phyloP scores from a whole-genome alignment of 345 rosid species.

The Camelina neglecta region DNA sequence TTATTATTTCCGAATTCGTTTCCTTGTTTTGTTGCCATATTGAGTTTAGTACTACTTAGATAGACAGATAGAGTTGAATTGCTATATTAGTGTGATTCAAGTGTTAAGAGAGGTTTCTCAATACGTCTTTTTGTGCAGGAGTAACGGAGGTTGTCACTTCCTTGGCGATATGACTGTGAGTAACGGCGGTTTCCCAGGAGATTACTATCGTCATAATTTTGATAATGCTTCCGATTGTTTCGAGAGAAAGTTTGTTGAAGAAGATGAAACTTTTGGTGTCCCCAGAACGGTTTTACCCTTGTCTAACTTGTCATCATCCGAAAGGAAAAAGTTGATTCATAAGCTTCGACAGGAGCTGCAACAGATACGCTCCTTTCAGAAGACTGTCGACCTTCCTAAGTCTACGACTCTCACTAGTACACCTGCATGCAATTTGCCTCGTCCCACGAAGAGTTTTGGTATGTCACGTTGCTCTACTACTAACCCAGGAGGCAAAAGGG shows the following conservation, averaged over 20 bases:
- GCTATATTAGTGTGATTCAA: not conserved
- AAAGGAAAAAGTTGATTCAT: constrained; percentile 10
- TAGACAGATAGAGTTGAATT: not conserved
- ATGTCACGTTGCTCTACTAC: constrained; percentile 25
- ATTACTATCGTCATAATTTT: constrained; percentile 11
- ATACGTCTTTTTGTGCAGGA: not conserved
- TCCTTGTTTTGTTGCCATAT: not conserved
- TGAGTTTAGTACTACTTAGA: too few relatives aligned
- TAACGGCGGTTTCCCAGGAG: constrained; percentile 34
- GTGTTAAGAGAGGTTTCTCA: not conserved
- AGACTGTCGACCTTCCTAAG: constrained; percentile 13
- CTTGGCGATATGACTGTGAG: constrained; percentile 35
- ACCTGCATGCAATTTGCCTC: constrained; percentile 2
- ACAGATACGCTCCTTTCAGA: constrained; percentile 29
- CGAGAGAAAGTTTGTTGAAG: not conserved
- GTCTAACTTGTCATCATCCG: constrained; percentile 35
- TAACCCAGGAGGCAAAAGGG: constrained; percentile 13
- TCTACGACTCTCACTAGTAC: not conserved
- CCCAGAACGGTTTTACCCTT: constrained; percentile 24
- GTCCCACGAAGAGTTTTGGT: constrained; percentile 20
- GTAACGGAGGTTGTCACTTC: not conserved
- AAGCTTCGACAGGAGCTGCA: constrained; percentile 29
- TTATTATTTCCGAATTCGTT: not conserved
- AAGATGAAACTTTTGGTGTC: constrained; percentile 26
- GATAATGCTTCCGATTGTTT: not conserved